Base-by-base conservation (phyloP, 768 basidiomycete species). In the Agrocybe praecox region DNA sequence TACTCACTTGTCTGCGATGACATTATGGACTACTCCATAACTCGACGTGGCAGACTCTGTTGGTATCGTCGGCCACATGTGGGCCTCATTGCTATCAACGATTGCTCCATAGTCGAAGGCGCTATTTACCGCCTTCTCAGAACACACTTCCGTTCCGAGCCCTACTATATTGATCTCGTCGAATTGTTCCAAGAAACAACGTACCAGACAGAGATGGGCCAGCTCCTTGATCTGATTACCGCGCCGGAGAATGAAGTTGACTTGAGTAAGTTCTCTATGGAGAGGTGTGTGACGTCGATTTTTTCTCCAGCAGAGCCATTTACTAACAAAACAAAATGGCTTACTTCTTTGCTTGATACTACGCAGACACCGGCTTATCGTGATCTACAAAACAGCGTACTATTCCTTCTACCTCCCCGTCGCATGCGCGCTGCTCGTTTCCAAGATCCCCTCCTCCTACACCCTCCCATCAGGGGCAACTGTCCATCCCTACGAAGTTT, bases 381-480 rank as follows among this genome's bases (percentile, higher is more conserved):
- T 98, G 52, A 82, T 93, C 60, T 98, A 95, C 86, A 98, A 99
- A 76, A 98, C 96, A 24, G 92, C 96, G 0, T 96, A 84, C 76
- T 99, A 98, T 76, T 97, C 94, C 26, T 98, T 98, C 83, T 97
- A 98, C 77, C 92, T 99, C 61, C 94, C 97, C 46, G 94, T 98
- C 61, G 97, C 96, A 14, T 87, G 95, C 60, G 94, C 94, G 11
- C 88, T 98, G 87, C 84, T 88, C 71, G 78, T 95, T 72, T 83
- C 81, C 64, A 76, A 77, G 49, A 81, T 93, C 52, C 85, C 89
- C 12, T 76, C 67, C 50, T 47, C 76, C 33, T 81, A 84, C 65
- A 67, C 62, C 19, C 62, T 76, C 17, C 59, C 67, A 48, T 14
- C 60, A 59, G 46, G 61, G 62, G 23, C 36, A 17, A 53, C 53